Evolutionary conservation across 2,329 filamentous ascomycete genomes (phyloP).

Genomic region (Dichotomopilus funicola): DNA sequence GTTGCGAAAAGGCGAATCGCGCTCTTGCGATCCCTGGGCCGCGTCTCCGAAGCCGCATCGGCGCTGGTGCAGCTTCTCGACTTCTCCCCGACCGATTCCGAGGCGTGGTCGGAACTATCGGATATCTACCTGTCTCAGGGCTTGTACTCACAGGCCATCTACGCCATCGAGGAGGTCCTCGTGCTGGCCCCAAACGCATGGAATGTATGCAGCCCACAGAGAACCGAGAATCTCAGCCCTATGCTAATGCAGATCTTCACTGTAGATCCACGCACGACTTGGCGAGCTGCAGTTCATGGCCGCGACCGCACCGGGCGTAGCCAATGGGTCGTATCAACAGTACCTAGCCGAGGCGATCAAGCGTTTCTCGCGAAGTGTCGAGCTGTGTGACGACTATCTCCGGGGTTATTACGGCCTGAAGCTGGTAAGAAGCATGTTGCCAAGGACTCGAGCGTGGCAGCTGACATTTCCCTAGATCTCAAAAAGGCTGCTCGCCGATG

Average conservation of each 20-base stretch:
- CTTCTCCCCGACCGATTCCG: constrained; percentile 79
- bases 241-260: constrained; percentile 25
- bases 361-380: constrained; percentile 82
- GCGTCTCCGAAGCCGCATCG: constrained; percentile 63
- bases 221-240: constrained; percentile 6
- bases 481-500: constrained; percentile 42
- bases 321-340: constrained; percentile 38
- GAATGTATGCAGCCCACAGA: constrained; percentile 59
- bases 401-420: constrained; percentile 90
- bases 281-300: constrained; percentile 78
- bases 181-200: constrained; percentile 85
- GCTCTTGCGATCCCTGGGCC: constrained; percentile 67
- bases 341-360: constrained; percentile 68
- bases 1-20: constrained; percentile 80
- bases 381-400: constrained; percentile 88
- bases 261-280: constrained; percentile 76
- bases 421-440: constrained; percentile 45
- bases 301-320: constrained; percentile 36
- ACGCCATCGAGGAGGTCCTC: constrained; percentile 83
- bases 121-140: constrained; percentile 80
- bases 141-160: constrained; percentile 75
- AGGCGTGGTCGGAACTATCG: constrained; percentile 87
- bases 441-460: constrained; percentile 5
- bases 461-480: constrained; percentile 38
- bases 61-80: constrained; percentile 71